phyloP scores from a whole-genome alignment of 805 yeast species.

The Starmerella tilneyi region DNA sequence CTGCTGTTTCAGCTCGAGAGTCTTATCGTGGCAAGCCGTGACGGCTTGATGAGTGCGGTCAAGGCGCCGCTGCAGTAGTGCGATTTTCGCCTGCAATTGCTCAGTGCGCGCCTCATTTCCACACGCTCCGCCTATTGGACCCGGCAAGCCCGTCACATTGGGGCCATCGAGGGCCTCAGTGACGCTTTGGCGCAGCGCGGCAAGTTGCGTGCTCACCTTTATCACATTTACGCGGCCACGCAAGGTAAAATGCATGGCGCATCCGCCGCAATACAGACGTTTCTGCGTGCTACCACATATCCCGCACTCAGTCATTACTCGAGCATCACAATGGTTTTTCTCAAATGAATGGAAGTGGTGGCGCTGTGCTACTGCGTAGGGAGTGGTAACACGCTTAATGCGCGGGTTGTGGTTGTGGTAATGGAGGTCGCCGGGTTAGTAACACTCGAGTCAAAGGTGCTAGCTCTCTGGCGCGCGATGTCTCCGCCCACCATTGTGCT shows the following conservation, averaged over 20 bases:
- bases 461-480: constrained; percentile 13
- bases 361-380: too few relatives aligned
- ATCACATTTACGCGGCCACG: constrained; percentile 25
- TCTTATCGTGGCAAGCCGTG: constrained; percentile 13
- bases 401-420: neutral
- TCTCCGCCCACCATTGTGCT: constrained; percentile 21
- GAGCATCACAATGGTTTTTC: too few relatives aligned
- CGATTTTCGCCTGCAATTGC: constrained; percentile 18
- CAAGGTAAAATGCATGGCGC: constrained; percentile 21
- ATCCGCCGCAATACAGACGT: constrained; percentile 25
- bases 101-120: constrained; percentile 20
- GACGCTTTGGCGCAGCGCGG: constrained; percentile 16
- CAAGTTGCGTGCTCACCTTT: constrained; percentile 21
- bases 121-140: too few relatives aligned
- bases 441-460: too few relatives aligned
- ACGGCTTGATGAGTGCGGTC: constrained; percentile 17
- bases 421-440: too few relatives aligned
- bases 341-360: too few relatives aligned
- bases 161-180: constrained; percentile 12
- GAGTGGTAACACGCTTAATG: too few relatives aligned
- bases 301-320: constrained; percentile 23
- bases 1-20: constrained; percentile 17
- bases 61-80: constrained; percentile 18
- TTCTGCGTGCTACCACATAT: constrained; percentile 23
- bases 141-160: neutral